Evolutionary conservation across 2,329 filamentous ascomycete genomes (phyloP).

Genomic region (Pyrenophora teres): DNA sequence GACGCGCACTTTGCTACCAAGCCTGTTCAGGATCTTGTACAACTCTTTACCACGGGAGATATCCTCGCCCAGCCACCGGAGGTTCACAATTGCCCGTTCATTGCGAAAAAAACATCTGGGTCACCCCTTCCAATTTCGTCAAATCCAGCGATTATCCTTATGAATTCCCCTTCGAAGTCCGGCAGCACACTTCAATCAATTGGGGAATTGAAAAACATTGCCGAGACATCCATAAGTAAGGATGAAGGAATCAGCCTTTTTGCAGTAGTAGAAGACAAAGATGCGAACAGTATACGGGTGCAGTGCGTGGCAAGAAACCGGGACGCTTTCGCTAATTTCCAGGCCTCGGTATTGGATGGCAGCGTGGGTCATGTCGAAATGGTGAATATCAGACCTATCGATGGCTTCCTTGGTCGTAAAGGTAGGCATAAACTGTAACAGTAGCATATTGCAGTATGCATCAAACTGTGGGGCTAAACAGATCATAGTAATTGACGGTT

Average conservation of each 20-base stretch:
- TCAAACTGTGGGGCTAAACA: too few relatives aligned
- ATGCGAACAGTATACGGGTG: conserved; percentile 14
- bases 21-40: conserved; percentile 31
- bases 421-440: conserved; percentile 15
- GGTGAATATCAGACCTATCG: conserved; percentile 21
- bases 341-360: conserved; percentile 8
- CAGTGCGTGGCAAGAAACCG: conserved; percentile 11
- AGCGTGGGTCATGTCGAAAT: conserved; percentile 9
- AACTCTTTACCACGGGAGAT: conserved; percentile 24
- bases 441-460: too few relatives aligned
- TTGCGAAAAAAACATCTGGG: conserved; percentile 4
- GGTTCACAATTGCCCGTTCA: conserved; percentile 21
- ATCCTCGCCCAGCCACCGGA: conserved; percentile 29
- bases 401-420: conserved; percentile 26
- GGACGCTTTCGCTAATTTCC: conserved; percentile 14
- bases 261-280: conserved; percentile 18
- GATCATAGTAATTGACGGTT: too few relatives aligned
- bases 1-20: conserved; percentile 26
- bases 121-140: conserved; percentile 3
- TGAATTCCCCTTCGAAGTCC: conserved; percentile 16
- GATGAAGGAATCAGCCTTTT: conserved; percentile 13
- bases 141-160: conserved; percentile 23
- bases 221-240: conserved; percentile 6
- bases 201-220: conserved; percentile 10
- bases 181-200: conserved; percentile 5